A percentile compares a stretch with the other conserved stretches of the same genome.
These are phyloP conservation scores for Phoma sp. DNA, from an alignment of 2,329 filamentous ascomycete species.

Conservation along the genomic window DNA sequence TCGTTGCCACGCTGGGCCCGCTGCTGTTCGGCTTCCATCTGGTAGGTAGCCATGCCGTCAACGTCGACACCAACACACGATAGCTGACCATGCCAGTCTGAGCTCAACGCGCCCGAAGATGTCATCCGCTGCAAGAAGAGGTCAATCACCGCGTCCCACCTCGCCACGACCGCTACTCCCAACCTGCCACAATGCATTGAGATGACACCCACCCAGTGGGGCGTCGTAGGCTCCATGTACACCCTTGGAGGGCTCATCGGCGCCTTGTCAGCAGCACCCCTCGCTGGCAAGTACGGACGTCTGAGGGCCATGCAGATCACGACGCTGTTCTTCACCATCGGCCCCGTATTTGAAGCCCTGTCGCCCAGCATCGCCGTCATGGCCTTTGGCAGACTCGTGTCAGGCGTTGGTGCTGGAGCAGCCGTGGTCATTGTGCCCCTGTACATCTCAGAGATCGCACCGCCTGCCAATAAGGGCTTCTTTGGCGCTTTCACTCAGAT, in stretches of 20 bases:
- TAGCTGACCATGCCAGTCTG: conserved; percentile 65
- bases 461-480: conserved; percentile 71
- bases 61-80: not conserved
- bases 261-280: conserved; percentile 77
- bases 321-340: conserved; percentile 75
- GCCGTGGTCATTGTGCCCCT: conserved; percentile 92
- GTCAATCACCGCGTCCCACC: conserved; percentile 51
- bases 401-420: conserved; percentile 84
- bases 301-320: conserved; percentile 78
- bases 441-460: conserved; percentile 91
- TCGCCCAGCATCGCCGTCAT: conserved; percentile 72
- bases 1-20: conserved; percentile 81
- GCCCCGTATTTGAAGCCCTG: conserved; percentile 76
- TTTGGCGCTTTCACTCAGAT: conserved; percentile 88
- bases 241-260: conserved; percentile 87
- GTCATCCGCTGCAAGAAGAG: conserved; percentile 84
- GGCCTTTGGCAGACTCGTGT: conserved; percentile 75
- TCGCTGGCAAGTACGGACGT: conserved; percentile 80
- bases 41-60: conserved; percentile 55
- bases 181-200: conserved; percentile 79
- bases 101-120: conserved; percentile 93
- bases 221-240: conserved; percentile 87
- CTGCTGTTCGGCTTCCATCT: conserved; percentile 95
- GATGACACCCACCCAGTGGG: conserved; percentile 83
- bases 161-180: conserved; percentile 37